These are phyloP conservation scores for Russula earlei DNA, from an alignment of 768 basidiomycete species.

Conservation along the genomic window DNA sequence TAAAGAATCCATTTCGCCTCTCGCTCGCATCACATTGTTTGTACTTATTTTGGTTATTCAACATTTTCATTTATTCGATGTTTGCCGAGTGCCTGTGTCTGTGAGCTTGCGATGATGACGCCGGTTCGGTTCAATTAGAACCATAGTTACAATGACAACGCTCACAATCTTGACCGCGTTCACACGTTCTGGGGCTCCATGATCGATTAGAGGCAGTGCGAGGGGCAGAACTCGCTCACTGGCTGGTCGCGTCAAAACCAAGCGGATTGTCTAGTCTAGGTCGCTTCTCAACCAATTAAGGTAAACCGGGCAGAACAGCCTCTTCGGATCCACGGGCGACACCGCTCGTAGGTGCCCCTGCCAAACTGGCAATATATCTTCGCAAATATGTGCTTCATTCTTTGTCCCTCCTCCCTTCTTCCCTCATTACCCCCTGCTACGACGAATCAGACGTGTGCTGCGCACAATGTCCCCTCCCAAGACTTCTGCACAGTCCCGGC, in stretches of 20 bases:
- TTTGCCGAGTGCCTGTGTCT: no score
- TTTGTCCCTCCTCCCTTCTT: not conserved
- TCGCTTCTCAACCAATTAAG: not conserved
- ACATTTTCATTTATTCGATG: no score
- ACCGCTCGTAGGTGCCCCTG: not conserved
- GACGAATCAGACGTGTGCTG: not conserved
- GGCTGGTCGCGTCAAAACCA: not conserved
- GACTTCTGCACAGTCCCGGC: not conserved
- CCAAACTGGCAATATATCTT: conserved; percentile 1
- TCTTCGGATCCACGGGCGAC: conserved; percentile 3
- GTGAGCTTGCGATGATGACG: no score
- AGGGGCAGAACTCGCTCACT: no score
- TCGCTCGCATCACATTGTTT: not conserved
- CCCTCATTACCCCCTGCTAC: not conserved
- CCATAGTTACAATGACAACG: no score
- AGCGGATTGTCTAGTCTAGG: not conserved
- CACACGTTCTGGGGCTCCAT: no score
- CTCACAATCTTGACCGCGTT: no score
- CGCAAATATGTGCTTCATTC: not conserved
- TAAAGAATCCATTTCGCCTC: not conserved
- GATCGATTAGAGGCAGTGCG: no score
- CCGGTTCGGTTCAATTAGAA: no score
- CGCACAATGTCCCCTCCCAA: not conserved
- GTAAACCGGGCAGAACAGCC: not conserved
- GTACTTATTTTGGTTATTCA: not conserved